phyloP scores from a whole-genome alignment of 2,329 filamentous ascomycete species.

The Ploettnerulaceae sp. region DNA sequence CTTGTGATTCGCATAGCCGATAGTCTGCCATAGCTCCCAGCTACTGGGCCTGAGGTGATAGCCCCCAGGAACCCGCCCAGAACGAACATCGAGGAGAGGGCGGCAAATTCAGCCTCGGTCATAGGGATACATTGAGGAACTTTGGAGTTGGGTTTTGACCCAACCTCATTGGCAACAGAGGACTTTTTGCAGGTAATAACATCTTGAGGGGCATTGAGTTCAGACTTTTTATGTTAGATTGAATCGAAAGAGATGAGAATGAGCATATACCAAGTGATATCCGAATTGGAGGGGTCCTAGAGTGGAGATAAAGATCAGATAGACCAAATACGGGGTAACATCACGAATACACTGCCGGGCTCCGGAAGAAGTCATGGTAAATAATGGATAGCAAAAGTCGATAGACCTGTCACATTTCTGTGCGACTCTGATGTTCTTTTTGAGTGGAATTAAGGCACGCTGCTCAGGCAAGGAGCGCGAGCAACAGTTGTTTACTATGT shows the following conservation, averaged over 20 bases:
- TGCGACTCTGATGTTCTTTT: conserved; percentile 3
- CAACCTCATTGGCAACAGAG: conserved; percentile 37
- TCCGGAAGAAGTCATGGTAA: conserved; percentile 30
- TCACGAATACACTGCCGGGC: conserved; percentile 31
- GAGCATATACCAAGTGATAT: conserved; percentile 70
- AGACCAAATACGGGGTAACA: conserved; percentile 71
- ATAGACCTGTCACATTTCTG: conserved; percentile 3
- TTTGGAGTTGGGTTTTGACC: conserved; percentile 30
- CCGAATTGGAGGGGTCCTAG: conserved; percentile 91
- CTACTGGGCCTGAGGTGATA: conserved; percentile 71
- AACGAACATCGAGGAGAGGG: conserved; percentile 87
- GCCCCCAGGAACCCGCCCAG: conserved; percentile 83
- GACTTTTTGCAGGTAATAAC: conserved; percentile 80
- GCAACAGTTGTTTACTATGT: too few relatives aligned
- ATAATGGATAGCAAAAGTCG: neutral
- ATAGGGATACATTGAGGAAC: conserved; percentile 83
- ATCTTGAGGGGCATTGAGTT: conserved; percentile 91
- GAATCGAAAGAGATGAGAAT: conserved; percentile 55
- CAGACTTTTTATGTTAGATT: conserved; percentile 57
- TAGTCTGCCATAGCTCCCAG: conserved; percentile 70
- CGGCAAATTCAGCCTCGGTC: conserved; percentile 73
- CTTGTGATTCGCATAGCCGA: conserved; percentile 73
- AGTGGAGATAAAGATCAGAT: conserved; percentile 70
- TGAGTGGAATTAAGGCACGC: conserved; percentile 3
- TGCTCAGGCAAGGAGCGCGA: too few relatives aligned